A percentile compares a stretch with the other conserved stretches of the same genome.
Conservation (phyloP, 345 rosid genomes). For the Adansonia digitata region DNA sequence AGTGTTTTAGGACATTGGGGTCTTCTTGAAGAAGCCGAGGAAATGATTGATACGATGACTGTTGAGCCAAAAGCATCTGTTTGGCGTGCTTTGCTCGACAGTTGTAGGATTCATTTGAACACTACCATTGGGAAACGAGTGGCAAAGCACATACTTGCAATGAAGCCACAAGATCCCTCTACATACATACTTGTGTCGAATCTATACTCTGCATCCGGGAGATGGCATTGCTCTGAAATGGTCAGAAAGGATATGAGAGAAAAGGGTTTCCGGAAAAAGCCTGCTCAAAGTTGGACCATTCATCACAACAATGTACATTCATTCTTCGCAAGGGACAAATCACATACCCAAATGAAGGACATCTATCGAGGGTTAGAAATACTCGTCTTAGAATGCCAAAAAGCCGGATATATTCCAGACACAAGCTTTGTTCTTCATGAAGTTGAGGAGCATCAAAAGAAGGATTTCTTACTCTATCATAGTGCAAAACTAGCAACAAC, state of each 20-base stretch:
- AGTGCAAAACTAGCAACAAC: constrained; percentile 85
- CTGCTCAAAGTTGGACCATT: constrained; percentile 79
- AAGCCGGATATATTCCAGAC: constrained; percentile 69
- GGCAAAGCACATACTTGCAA: constrained; percentile 47
- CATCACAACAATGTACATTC: constrained; percentile 52
- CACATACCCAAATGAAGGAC: constrained; percentile 58
- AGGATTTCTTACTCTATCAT: constrained; percentile 71
- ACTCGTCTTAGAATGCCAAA: constrained; percentile 63
- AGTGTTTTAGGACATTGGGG: constrained; percentile 81
- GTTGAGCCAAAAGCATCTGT: constrained; percentile 48
- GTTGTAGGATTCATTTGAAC: constrained; percentile 61
- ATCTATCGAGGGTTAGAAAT: constrained; percentile 68
- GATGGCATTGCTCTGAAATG: constrained; percentile 71
- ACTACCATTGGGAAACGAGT: constrained; percentile 49
- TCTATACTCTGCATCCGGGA: constrained; percentile 82
- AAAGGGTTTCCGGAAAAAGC: constrained; percentile 56
- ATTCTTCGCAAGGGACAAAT: constrained; percentile 62
- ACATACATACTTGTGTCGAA: constrained; percentile 67
- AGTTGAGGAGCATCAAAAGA: constrained; percentile 78
- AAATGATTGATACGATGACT: constrained; percentile 42
- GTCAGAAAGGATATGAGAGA: constrained; percentile 62
- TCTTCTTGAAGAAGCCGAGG: constrained; percentile 70
- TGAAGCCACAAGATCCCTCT: constrained; percentile 59
- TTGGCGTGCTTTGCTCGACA: constrained; percentile 73
- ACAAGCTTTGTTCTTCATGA: constrained; percentile 88